A percentile compares a stretch with the other conserved stretches of the same genome.
These are phyloP conservation scores for Oryza australiensis DNA, from an alignment of 176 grass and related monocot genomes.

Conservation along the genomic window DNA sequence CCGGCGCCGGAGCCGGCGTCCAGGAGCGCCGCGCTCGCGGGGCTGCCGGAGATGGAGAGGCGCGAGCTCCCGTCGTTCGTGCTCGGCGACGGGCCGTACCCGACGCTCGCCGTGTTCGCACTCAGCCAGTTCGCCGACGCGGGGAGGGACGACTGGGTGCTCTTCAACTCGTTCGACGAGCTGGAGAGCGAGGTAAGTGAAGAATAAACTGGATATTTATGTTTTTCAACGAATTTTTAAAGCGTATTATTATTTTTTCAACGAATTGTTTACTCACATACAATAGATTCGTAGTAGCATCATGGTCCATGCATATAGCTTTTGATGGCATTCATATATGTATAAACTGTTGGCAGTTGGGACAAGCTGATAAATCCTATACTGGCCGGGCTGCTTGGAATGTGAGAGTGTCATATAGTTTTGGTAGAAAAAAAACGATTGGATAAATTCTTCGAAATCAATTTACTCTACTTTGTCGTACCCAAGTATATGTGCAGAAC, in stretches of 20 bases:
- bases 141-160: slow-evolving; percentile 52
- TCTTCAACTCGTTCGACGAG: slow-evolving; percentile 74
- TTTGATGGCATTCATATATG: neutral
- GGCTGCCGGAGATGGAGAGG: slow-evolving; percentile 57
- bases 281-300: neutral
- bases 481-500: neutral
- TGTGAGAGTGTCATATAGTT: neutral
- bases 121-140: slow-evolving; percentile 42
- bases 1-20: neutral
- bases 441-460: too few relatives aligned
- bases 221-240: neutral
- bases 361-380: neutral
- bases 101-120: slow-evolving; percentile 25
- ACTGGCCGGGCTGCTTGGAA: neutral
- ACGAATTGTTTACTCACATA: neutral
- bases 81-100: slow-evolving; percentile 33
- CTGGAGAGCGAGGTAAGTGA: slow-evolving; percentile 59
- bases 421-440: neutral
- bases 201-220: neutral
- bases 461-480: too few relatives aligned
- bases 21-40: neutral
- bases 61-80: slow-evolving; percentile 60
- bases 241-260: neutral
- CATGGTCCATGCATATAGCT: neutral
- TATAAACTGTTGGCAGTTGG: neutral